These are phyloP conservation scores for Salmacisia buchloeana DNA, from an alignment of 1,284 basidiomycete species.

Conservation along the genomic window DNA sequence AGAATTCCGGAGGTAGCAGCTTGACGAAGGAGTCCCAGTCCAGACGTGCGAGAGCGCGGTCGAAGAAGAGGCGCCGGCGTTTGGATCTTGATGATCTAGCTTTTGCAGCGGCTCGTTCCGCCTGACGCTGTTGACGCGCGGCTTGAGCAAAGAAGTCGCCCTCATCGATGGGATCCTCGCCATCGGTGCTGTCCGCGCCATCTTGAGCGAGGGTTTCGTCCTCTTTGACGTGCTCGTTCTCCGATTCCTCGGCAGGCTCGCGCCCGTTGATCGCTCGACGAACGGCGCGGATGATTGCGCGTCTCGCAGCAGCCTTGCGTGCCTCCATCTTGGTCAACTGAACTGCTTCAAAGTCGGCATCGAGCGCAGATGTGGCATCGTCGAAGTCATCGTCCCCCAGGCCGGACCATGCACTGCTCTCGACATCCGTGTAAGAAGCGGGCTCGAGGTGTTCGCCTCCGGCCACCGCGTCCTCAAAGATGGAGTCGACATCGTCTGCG, in stretches of 20 bases:
- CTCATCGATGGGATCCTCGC: slow-evolving; percentile 20
- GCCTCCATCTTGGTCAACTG: slow-evolving; percentile 26
- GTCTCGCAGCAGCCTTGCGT: slow-evolving; percentile 34
- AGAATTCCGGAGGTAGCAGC: slow-evolving; percentile 35
- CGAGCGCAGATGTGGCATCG: slow-evolving; percentile 16
- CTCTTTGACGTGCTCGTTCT: neutral
- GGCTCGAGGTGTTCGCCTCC: neutral
- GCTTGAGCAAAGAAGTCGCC: slow-evolving; percentile 3
- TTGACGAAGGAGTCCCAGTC: slow-evolving; percentile 35
- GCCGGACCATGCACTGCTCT: neutral
- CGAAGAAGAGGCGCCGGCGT: slow-evolving; percentile 12
- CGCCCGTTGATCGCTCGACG: slow-evolving; percentile 42
- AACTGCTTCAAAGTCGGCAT: slow-evolving; percentile 18
- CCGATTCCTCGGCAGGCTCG: slow-evolving; percentile 10
- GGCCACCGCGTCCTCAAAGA: slow-evolving; percentile 1
- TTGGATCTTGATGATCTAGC: neutral
- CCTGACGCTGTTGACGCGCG: slow-evolving; percentile 20
- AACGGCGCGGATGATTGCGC: slow-evolving; percentile 35
- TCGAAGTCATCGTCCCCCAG: slow-evolving; percentile 18
- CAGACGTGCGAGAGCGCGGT: slow-evolving; percentile 27
- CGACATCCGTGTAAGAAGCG: neutral
- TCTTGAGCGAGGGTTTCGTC: slow-evolving; percentile 14
- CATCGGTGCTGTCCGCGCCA: slow-evolving; percentile 18
- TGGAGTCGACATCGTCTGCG: neutral
- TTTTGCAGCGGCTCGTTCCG: slow-evolving; percentile 13